These are phyloP conservation scores for Epichloe elymi DNA, from an alignment of 2,329 filamentous ascomycete genomes.

Conservation along the genomic window DNA sequence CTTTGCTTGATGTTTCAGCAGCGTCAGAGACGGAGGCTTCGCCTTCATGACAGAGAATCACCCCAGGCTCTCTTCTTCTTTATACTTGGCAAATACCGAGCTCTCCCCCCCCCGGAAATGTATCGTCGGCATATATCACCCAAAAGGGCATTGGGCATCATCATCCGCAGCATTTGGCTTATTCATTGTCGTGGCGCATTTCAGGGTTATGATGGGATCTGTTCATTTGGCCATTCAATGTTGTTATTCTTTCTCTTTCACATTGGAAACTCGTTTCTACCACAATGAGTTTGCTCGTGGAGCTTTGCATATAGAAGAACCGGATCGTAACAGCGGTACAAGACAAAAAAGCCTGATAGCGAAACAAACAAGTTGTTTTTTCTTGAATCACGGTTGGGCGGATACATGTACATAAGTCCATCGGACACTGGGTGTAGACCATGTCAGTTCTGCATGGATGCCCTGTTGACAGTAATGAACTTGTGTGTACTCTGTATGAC, in stretches of 20 bases:
- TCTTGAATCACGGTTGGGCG: constrained; percentile 11
- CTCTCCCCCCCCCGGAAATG: neutral
- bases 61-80: too few relatives aligned
- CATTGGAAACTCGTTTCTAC: constrained; percentile 15
- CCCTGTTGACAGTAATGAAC: constrained; percentile 6
- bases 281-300: constrained; percentile 10
- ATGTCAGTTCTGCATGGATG: constrained; percentile 4
- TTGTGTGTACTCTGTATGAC: neutral
- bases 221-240: constrained; percentile 1
- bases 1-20: neutral
- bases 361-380: constrained; percentile 7
- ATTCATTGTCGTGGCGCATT: constrained; percentile 8
- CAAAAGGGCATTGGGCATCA: neutral
- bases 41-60: too few relatives aligned
- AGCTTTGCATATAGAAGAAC: constrained; percentile 23
- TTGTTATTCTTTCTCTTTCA: constrained; percentile 13
- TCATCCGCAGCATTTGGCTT: constrained; percentile 5
- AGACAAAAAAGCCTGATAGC: constrained; percentile 15
- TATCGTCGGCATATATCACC: neutral
- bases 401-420: constrained; percentile 18
- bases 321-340: constrained; percentile 13
- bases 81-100: neutral
- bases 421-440: constrained; percentile 12
- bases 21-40: neutral
- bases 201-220: constrained; percentile 5